Conservation (phyloP, 805 yeast genomes). For the Pichia rugopelliculosa region DNA sequence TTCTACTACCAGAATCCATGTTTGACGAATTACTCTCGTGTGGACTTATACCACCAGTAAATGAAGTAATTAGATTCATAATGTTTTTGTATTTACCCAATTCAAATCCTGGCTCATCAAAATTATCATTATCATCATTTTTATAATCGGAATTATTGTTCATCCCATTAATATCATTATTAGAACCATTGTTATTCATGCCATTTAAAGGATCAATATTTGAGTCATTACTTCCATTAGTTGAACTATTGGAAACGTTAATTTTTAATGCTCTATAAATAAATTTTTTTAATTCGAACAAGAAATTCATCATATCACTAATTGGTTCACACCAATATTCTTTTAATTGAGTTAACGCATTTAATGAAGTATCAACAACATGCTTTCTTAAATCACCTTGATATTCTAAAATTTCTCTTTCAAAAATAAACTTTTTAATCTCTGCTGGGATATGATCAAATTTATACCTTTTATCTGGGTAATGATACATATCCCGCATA, state of each 20-base stretch:
- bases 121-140: background rate
- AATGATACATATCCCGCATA: conserved; percentile 10
- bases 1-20: background rate
- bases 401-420: conserved; percentile 5
- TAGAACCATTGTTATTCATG: background rate
- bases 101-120: background rate
- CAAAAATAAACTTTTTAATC: conserved; percentile 7
- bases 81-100: background rate
- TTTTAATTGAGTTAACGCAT: background rate
- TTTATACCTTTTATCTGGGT: conserved; percentile 8
- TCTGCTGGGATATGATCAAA: conserved; percentile 9
- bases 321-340: conserved; percentile 5
- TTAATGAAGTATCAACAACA: conserved; percentile 8
- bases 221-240: background rate
- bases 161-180: background rate
- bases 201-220: background rate
- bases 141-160: background rate
- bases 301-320: conserved; percentile 8
- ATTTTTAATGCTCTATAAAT: conserved; percentile 5
- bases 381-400: conserved; percentile 9
- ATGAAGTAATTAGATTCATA: background rate
- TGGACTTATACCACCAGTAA: background rate
- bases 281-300: conserved; percentile 7
- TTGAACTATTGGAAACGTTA: background rate
- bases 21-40: background rate